These are phyloP conservation scores for Trichopus zeylanicus DNA, from an alignment of 116 monocot species.

Conservation along the genomic window DNA sequence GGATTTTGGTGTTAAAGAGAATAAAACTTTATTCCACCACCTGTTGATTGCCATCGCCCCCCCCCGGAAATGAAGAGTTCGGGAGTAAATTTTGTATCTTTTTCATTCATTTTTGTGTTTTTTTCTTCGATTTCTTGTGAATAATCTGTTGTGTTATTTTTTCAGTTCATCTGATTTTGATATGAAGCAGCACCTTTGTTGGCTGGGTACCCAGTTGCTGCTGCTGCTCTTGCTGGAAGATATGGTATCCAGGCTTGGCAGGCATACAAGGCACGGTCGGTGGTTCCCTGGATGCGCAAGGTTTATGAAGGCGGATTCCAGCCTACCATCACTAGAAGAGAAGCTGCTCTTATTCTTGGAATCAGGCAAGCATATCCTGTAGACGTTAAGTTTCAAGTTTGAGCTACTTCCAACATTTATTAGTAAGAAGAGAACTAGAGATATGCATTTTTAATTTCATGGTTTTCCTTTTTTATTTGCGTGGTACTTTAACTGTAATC, in stretches of 20 bases:
- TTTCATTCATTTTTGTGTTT: no score
- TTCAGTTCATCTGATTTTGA: no score
- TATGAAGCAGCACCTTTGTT: conserved; percentile 37
- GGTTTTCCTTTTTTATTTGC: no score
- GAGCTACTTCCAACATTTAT: not conserved
- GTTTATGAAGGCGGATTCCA: conserved; percentile 93
- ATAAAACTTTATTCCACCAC: no score
- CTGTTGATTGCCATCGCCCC: no score
- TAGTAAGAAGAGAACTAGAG: not conserved
- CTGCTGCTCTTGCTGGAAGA: conserved; percentile 58
- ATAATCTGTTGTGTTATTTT: no score
- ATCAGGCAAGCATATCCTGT: conserved; percentile 33
- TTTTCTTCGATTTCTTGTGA: no score
- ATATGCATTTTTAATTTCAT: no score
- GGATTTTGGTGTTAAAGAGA: no score
- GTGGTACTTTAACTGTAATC: no score
- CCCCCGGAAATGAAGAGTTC: no score
- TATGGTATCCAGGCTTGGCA: conserved; percentile 72
- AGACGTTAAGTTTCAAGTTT: not conserved
- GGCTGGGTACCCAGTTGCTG: conserved; percentile 56
- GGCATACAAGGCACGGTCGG: conserved; percentile 53
- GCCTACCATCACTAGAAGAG: conserved; percentile 62
- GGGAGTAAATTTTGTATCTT: no score
- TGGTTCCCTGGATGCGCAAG: conserved; percentile 50
- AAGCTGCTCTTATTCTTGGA: conserved; percentile 84